These are phyloP conservation scores for Salvia miltiorrhiza DNA, from an alignment of 257 asterid genomes.

Conservation along the genomic window DNA sequence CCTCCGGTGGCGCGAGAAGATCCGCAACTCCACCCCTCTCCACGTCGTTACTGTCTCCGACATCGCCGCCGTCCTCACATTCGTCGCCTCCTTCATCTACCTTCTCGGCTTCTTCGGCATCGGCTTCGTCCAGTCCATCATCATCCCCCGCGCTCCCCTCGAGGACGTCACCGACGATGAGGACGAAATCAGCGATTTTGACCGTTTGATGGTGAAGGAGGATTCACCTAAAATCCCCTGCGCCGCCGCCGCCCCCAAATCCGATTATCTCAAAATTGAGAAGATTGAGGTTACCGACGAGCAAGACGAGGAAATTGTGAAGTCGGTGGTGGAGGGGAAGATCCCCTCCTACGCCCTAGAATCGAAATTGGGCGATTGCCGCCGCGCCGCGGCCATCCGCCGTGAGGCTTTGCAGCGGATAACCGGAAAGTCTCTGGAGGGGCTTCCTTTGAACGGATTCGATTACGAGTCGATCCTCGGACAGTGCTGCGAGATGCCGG, in stretches of 20 bases:
- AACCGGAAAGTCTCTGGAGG: constrained; percentile 33
- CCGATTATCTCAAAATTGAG: too few relatives aligned
- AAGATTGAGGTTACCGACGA: neutral
- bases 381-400: constrained; percentile 34
- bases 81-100: constrained; percentile 32
- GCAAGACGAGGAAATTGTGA: constrained; percentile 30
- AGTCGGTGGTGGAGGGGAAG: constrained; percentile 33
- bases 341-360: constrained; percentile 36
- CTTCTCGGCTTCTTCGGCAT: constrained; percentile 33
- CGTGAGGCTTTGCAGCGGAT: constrained; percentile 38
- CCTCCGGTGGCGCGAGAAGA: constrained; percentile 37
- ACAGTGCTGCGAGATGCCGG: constrained; percentile 45
- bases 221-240: constrained; percentile 7
- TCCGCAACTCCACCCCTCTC: constrained; percentile 34
- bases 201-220: constrained; percentile 17
- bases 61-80: constrained; percentile 25
- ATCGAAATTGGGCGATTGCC: constrained; percentile 34
- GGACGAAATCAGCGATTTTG: constrained; percentile 2
- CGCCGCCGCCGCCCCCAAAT: neutral
- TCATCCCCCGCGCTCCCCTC: constrained; percentile 21
- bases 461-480: constrained; percentile 37
- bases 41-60: constrained; percentile 36
- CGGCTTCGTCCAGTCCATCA: constrained; percentile 30
- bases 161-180: constrained; percentile 23
- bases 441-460: constrained; percentile 35